A percentile compares a stretch with the other conserved stretches of the same genome.
These are phyloP conservation scores for Aspergillus diversus DNA, from an alignment of 495 filamentous ascomycete genomes.

Conservation along the genomic window DNA sequence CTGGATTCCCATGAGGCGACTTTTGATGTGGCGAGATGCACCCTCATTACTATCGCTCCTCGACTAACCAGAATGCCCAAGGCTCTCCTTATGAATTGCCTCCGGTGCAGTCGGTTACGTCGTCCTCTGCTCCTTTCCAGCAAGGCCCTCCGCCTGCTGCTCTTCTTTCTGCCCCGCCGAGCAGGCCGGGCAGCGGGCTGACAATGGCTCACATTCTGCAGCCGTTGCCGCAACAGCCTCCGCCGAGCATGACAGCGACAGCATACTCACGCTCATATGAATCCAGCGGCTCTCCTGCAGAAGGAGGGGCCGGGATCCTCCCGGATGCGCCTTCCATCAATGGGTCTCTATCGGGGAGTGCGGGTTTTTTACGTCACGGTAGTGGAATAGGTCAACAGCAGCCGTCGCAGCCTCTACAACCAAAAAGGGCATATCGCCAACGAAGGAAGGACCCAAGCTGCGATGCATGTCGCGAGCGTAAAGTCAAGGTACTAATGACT, in stretches of 20 bases:
- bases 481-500: constrained; percentile 74
- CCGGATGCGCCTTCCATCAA: constrained; percentile 40
- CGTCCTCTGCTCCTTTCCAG: constrained; percentile 36
- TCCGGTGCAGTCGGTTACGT: constrained; percentile 45
- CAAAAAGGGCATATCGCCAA: constrained; percentile 94
- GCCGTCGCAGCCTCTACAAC: constrained; percentile 58
- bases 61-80: constrained; percentile 28
- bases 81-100: constrained; percentile 42
- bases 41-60: constrained; percentile 28
- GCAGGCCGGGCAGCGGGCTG: constrained; percentile 48
- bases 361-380: constrained; percentile 50
- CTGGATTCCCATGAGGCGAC: constrained; percentile 24
- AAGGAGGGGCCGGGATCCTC: constrained; percentile 35
- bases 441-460: constrained; percentile 96
- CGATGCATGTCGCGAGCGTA: constrained; percentile 95
- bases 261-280: constrained; percentile 48
- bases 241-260: constrained; percentile 33
- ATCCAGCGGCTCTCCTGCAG: constrained; percentile 48
- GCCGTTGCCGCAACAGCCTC: constrained; percentile 36
- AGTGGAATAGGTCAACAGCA: constrained; percentile 41
- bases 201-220: constrained; percentile 51
- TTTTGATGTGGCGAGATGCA: constrained; percentile 25
- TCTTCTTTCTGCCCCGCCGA: constrained; percentile 48
- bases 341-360: constrained; percentile 40
- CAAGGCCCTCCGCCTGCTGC: constrained; percentile 29